Evolutionary conservation across 2,329 filamentous ascomycete species (phyloP), one percentile per base, ranked within the genome.

Genomic region (Aphanocladium album): DNA sequence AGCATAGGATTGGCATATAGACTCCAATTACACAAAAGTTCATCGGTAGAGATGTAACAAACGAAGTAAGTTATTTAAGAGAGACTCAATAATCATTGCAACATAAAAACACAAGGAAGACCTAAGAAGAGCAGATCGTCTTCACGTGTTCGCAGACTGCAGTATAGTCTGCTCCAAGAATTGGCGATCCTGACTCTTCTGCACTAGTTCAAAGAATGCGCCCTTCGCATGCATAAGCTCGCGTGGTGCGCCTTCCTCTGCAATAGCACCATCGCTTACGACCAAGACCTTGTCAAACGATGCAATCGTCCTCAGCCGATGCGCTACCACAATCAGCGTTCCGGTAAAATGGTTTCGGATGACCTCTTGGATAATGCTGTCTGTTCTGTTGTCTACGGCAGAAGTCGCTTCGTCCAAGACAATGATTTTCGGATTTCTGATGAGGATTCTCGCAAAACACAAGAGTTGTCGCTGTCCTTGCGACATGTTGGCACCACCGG

Each of bases 281-380:
- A 49, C 45, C 19, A 23, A 19, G 7, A 49, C 14, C 19, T 49
- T 49, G 21, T 49, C 45, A 49, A 49, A 49, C 17, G 45, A 21
- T 14, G 53, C 53, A n/a, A 57, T 25, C 37, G 43, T 57, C 39
- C 43, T 37, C 11, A 30, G 25, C 39, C 53, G 23, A 30, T 57
- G 53, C 11, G 53, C 53, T 21, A 57, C 43, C 35, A 57, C 43
- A 57, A 57, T 57, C 21, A 57, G 37, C 21, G 53, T 57, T 7
- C 25, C 43, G 7, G 19, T 19, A 45, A 41, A 45, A 17, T 45
- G 21, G 19, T 12, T 43, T 37, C 39, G 53, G 14, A 57, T 30
- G 12, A 57, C 39, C 14, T 57, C 39, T 30, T 30, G 30, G 5
- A 30, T 30, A 5, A 30, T 30, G 30, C 30, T 30, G 19, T 43